Conservation (phyloP, 345 rosid species). For the Hevea brasiliensis region DNA sequence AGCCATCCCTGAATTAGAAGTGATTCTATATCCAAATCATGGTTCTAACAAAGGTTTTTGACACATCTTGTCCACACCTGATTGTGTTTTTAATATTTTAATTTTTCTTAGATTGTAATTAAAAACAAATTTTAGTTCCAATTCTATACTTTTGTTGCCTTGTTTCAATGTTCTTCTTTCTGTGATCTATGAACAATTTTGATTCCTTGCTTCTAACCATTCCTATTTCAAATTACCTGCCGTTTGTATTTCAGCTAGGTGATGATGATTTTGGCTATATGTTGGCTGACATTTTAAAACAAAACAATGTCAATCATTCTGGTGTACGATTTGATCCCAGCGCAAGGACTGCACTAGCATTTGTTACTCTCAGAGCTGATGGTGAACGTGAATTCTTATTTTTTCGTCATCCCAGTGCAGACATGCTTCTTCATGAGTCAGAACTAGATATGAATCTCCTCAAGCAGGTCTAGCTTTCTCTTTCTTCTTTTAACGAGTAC, state of each 20-base stretch:
- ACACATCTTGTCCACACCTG: background rate
- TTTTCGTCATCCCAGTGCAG: constrained; percentile 98
- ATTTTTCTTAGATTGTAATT: background rate
- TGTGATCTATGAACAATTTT: background rate
- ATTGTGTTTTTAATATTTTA: background rate
- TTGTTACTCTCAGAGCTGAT: constrained; percentile 84
- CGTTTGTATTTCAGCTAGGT: constrained; percentile 55
- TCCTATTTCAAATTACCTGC: background rate
- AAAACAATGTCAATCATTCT: constrained; percentile 76
- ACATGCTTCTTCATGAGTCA: constrained; percentile 87
- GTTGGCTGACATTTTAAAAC: constrained; percentile 73
- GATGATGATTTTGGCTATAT: constrained; percentile 95
- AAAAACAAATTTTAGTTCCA: background rate
- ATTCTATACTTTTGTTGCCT: background rate
- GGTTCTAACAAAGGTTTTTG: background rate
- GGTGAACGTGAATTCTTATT: constrained; percentile 98
- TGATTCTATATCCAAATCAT: background rate
- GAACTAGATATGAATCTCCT: constrained; percentile 73
- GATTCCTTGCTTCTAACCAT: background rate
- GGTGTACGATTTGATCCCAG: constrained; percentile 72
- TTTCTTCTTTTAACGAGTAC: background rate
- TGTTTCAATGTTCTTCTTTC: background rate
- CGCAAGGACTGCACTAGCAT: constrained; percentile 92
- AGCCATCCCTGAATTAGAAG: background rate
- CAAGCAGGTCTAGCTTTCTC: constrained; percentile 52